These are phyloP conservation scores for Trichosporon sp. DNA, from an alignment of 1,284 basidiomycete genomes.

Conservation along the genomic window DNA sequence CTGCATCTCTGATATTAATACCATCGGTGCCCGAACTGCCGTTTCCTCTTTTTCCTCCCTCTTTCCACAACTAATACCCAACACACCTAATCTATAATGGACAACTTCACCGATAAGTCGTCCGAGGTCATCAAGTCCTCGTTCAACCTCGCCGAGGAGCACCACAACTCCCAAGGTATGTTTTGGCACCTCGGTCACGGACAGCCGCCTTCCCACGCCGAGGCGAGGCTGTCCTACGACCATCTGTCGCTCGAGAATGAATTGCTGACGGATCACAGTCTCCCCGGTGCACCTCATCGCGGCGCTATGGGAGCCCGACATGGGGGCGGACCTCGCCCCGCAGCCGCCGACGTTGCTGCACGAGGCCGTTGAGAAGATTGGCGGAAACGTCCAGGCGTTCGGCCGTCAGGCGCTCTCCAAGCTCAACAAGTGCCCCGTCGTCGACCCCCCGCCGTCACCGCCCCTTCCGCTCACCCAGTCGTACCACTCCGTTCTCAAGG, in stretches of 20 bases:
- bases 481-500: slow-evolving; percentile 65
- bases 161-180: slow-evolving; percentile 44
- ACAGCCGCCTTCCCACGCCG: background rate
- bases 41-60: background rate
- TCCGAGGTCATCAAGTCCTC: slow-evolving; percentile 55
- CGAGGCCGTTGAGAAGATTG: slow-evolving; percentile 42
- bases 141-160: slow-evolving; percentile 50
- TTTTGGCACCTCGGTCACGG: background rate
- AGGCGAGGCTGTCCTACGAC: too few species aligned
- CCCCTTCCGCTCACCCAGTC: slow-evolving; percentile 60
- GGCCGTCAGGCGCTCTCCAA: slow-evolving; percentile 41
- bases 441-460: slow-evolving; percentile 79
- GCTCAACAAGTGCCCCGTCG: slow-evolving; percentile 63
- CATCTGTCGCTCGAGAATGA: background rate
- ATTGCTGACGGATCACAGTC: slow-evolving; percentile 32
- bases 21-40: background rate
- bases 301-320: slow-evolving; percentile 44
- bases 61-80: background rate
- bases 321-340: slow-evolving; percentile 19
- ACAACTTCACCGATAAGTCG: slow-evolving; percentile 51
- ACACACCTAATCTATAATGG: slow-evolving; percentile 31
- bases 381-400: slow-evolving; percentile 44
- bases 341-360: slow-evolving; percentile 44
- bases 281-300: slow-evolving; percentile 48
- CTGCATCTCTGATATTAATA: background rate